Evolutionary conservation across 441 rosid species (phyloP), one percentile per base, ranked within the genome.

Genomic region (Isatis lusitanica): DNA sequence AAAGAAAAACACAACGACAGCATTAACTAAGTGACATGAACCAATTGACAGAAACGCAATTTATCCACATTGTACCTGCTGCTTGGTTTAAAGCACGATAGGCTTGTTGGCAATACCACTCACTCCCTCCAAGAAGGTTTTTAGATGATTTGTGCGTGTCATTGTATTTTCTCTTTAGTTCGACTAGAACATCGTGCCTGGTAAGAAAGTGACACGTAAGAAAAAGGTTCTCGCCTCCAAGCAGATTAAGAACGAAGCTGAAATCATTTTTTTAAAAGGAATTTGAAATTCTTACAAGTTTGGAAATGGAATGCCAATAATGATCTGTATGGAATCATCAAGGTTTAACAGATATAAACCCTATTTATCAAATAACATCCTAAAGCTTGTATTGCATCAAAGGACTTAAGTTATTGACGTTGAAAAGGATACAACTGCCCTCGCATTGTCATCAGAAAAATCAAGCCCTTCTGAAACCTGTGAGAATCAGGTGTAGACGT

Each of bases 391-490:
- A 39, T 17, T 16, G 66, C 67, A 87, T n/a, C n/a, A n/a, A n/a
- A n/a, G n/a, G n/a, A n/a, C n/a, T n/a, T n/a, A n/a, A n/a, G n/a
- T n/a, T n/a, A n/a, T n/a, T n/a, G n/a, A n/a, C n/a, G n/a, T n/a
- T n/a, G n/a, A n/a, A n/a, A n/a, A 88, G 97, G 97, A 96, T 96
- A 96, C 98, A 74, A 93, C 99, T 11, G 86, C 97, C 70, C 99
- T 89, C 78, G 99, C 99, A 74, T 96, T 90, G 73, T 96, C 93
- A 81, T 96, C 98, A 72, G 94, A 82, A 81, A 96, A 96, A 82
- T 96, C 98, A 59, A 96, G 86, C 72, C 99, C 99, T 85, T 96
- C 98, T 21, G 99, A 96, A 73, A 90, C 99, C 99, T 96, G 90
- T 84, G 72, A 75, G 76, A 48, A 81, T 42, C 67, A 66, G 13